A percentile compares a stretch with the other conserved stretches of the same genome.
Evolutionary conservation across 441 rosid species (phyloP).

Genomic region (Cnidoscolus chayamansa): DNA sequence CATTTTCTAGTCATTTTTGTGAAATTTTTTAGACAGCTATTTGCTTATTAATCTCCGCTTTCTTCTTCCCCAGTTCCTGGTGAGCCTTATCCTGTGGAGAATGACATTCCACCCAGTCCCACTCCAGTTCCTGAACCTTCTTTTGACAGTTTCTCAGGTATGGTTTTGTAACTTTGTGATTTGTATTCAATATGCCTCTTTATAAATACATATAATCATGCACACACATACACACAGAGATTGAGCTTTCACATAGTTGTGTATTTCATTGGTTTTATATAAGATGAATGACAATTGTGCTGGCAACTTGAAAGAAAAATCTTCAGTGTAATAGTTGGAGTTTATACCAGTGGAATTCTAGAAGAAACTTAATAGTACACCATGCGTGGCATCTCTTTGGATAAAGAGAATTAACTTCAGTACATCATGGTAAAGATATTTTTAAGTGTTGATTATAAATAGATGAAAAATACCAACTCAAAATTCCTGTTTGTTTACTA

Average conservation of each 20-base stretch:
- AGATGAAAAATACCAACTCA: neutral
- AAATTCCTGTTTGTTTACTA: neutral
- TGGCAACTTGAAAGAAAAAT: slow-evolving; percentile 1
- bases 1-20: neutral
- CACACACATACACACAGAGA: neutral
- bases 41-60: neutral
- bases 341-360: neutral
- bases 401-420: neutral
- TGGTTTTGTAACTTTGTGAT: slow-evolving; percentile 3
- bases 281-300: neutral
- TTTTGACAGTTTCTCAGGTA: slow-evolving; percentile 52
- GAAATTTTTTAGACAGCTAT: neutral
- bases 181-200: neutral
- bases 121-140: slow-evolving; percentile 57
- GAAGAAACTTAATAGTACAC: neutral
- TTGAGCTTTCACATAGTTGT: neutral
- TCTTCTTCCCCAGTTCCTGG: slow-evolving; percentile 64
- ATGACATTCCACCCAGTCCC: slow-evolving; percentile 40
- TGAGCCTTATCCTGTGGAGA: slow-evolving; percentile 59
- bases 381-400: neutral
- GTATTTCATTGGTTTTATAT: neutral
- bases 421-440: neutral
- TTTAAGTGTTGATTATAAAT: neutral
- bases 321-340: neutral
- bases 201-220: too few relatives aligned